Conservation (phyloP, 192 early-diverging fungal genomes). For the Rhizoclosmatium sp. region DNA sequence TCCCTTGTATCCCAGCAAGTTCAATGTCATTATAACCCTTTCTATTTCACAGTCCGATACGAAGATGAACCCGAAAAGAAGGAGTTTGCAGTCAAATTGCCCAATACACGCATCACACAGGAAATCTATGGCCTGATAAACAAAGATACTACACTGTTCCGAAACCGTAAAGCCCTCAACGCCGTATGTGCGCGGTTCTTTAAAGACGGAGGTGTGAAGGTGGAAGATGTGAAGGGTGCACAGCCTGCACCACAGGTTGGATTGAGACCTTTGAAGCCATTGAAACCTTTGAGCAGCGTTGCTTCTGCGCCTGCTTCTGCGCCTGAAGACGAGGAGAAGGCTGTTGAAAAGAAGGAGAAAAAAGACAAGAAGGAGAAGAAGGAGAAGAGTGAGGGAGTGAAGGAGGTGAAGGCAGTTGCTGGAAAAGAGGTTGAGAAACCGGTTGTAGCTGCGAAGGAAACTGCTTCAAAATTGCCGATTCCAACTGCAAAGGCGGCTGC, state of each 20-base stretch:
- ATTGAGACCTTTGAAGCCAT: conserved; percentile 3
- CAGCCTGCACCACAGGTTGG: not conserved
- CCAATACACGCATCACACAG: conserved; percentile 6
- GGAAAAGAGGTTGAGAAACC: conserved; percentile 17
- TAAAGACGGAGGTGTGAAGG: conserved; percentile 18
- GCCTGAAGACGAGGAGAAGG: conserved; percentile 5
- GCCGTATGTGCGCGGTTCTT: conserved; percentile 6
- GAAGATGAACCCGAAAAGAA: conserved; percentile 38
- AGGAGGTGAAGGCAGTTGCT: conserved; percentile 30
- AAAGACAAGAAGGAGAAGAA: not conserved
- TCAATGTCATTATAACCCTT: not conserved
- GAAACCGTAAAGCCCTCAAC: conserved; percentile 2
- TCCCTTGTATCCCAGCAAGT: no score
- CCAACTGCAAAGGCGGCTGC: not conserved
- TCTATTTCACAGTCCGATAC: conserved; percentile 16
- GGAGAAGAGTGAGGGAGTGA: not conserved
- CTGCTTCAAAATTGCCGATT: not conserved
- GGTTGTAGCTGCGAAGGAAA: not conserved
- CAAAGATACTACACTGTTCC: not conserved
- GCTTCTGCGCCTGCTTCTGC: conserved; percentile 2
- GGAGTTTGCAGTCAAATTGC: conserved; percentile 1
- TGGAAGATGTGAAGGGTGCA: conserved; percentile 21
- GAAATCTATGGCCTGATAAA: conserved; percentile 6
- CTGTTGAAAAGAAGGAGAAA: conserved; percentile 4
- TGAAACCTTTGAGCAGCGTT: not conserved